A percentile compares a stretch with the other conserved stretches of the same genome.
phyloP scores from a whole-genome alignment of 768 basidiomycete genomes.

The Boletus sp. region DNA sequence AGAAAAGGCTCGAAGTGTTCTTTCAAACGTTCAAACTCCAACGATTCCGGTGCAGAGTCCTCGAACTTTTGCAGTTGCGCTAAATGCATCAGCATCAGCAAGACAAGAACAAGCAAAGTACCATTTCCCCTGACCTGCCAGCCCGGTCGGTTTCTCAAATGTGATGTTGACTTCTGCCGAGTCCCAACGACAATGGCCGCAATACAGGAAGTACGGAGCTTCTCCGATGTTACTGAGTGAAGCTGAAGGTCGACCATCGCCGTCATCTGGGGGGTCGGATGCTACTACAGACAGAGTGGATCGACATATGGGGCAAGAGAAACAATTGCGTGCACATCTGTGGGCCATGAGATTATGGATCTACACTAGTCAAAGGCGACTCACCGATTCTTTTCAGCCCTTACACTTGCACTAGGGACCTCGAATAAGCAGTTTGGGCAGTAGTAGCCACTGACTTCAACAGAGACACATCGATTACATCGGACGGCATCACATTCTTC shows the following conservation, averaged over 20 bases:
- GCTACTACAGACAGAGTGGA: conserved; percentile 91
- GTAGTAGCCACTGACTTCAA: conserved; percentile 96
- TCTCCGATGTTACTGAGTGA: conserved; percentile 66
- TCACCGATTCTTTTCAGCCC: conserved; percentile 95
- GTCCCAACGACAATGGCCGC: conserved; percentile 94
- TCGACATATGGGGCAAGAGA: conserved; percentile 90
- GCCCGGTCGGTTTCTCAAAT: conserved; percentile 95
- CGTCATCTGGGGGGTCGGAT: conserved; percentile 70
- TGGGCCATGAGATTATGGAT: neutral
- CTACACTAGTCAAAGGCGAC: conserved; percentile 8
- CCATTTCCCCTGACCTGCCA: conserved; percentile 64
- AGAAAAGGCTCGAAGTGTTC: conserved; percentile 97
- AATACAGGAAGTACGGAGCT: conserved; percentile 88
- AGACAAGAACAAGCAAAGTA: neutral
- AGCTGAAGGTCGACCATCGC: conserved; percentile 53
- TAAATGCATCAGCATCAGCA: conserved; percentile 31
- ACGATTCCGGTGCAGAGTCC: conserved; percentile 77
- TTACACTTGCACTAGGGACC: conserved; percentile 96
- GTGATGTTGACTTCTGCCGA: conserved; percentile 87
- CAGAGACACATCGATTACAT: conserved; percentile 87
- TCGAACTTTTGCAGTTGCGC: conserved; percentile 90
- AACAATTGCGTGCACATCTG: conserved; percentile 98
- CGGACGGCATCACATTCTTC: conserved; percentile 97
- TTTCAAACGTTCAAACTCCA: conserved; percentile 93
- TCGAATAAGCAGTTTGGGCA: conserved; percentile 99